phyloP scores from a whole-genome alignment of 106 monocot genomes.

The Vanilla planifolia region DNA sequence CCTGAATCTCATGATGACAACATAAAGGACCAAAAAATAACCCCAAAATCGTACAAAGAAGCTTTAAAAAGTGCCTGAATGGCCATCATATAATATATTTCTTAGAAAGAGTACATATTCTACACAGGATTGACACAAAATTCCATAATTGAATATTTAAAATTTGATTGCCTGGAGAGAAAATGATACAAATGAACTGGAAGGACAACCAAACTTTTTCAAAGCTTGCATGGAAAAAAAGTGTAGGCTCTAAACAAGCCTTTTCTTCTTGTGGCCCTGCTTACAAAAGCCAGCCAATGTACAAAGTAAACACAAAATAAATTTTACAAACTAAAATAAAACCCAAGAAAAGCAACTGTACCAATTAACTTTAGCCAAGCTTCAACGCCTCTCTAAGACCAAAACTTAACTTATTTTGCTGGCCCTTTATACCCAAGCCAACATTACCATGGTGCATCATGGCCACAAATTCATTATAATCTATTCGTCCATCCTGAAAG shows the following conservation, averaged over 20 bases:
- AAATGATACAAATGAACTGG: no score
- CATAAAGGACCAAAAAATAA: no score
- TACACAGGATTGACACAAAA: no score
- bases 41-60: no score
- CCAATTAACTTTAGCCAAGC: conserved; percentile 18
- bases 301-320: background rate
- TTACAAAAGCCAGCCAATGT: no score
- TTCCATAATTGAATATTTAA: no score
- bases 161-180: no score
- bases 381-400: conserved; percentile 46
- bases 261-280: background rate
- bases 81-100: no score
- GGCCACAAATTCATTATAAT: conserved; percentile 62
- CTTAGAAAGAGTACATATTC: no score
- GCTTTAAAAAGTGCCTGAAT: no score
- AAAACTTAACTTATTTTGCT: conserved; percentile 29
- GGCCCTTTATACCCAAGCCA: conserved; percentile 34
- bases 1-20: no score
- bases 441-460: conserved; percentile 66
- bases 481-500: conserved; percentile 58
- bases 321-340: background rate
- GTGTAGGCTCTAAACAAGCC: background rate
- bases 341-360: background rate
- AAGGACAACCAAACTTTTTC: background rate
- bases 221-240: background rate